Evolutionary conservation across 164 flowering plant species (phyloP).

Genomic region (Dillenia suffruticosa): DNA sequence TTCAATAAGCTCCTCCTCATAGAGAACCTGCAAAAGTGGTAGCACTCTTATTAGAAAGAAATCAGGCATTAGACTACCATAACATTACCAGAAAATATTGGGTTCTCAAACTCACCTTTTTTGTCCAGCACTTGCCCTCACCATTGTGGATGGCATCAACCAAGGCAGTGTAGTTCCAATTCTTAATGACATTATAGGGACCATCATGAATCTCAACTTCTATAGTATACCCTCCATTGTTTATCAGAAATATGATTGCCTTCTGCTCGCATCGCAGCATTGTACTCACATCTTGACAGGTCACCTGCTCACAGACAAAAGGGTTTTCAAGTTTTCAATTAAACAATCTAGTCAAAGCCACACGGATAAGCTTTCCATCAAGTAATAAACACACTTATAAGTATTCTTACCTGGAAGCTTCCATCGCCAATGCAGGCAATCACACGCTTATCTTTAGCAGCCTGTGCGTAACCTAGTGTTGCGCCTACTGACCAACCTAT

Average conservation of each 20-base stretch:
- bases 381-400: too few species aligned
- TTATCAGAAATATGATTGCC: conserved; percentile 70
- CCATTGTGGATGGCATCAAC: conserved; percentile 73
- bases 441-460: conserved; percentile 64
- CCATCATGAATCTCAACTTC: conserved; percentile 84
- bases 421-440: conserved; percentile 90
- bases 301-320: conserved; percentile 40
- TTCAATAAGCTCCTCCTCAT: conserved; percentile 62
- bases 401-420: conserved; percentile 71
- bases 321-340: not conserved
- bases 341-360: not conserved
- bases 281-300: conserved; percentile 81
- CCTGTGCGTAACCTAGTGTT: conserved; percentile 90
- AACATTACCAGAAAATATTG: not conserved
- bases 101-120: conserved; percentile 37
- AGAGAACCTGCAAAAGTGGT: conserved; percentile 32
- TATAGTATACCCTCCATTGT: conserved; percentile 88
- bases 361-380: not conserved
- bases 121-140: conserved; percentile 72
- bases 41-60: too few species aligned
- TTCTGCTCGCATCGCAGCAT: conserved; percentile 74
- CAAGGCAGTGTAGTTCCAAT: conserved; percentile 76
- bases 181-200: conserved; percentile 83
- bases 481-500: conserved; percentile 98
- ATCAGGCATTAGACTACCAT: too few species aligned